Base-by-base conservation (phyloP, 2,329 filamentous ascomycete genomes). In the Fusarium denticulatum region DNA sequence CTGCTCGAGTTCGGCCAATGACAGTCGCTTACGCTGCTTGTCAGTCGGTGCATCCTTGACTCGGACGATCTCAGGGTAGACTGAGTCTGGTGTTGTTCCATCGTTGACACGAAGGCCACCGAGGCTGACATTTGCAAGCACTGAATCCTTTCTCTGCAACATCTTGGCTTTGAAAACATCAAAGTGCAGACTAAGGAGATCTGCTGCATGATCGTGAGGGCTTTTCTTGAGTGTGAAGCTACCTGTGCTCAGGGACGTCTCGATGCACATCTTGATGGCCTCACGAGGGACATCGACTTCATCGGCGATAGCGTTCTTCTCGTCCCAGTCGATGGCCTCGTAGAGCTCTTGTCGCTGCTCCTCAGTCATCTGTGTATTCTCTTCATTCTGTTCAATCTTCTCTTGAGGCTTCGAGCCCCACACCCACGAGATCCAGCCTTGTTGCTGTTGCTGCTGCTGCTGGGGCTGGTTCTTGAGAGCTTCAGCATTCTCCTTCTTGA, bases 301-400 rank as follows among this genome's bases (percentile, higher is more conserved):
- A 75, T 97, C 95, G 0, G 94, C 88, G 43, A 99, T 88, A 5
- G 93, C 94, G 68, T 95, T 92, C 85, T 98, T 98, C 82, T 99
- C 96, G 71, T 99, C 94, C 92, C 96, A 99, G 78, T 98, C 96
- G 77, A 99, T 99, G 56, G 94, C 97, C 76, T 97, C 93, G 81
- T 98, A 99, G 15, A 99, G 88, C 82, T 99, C 96, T 81, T 98
- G 95, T 46, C 96, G 92, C 81, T 99, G 95, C 82, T 98, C 92
- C 70, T 99, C 96, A 1, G 94, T 97, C 88, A 99, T 97, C 67
- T 94, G 90, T 0, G 92, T 94, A 71, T 95, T 93, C 75, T 97
- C 93, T 8, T 91, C 83, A 53, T 83, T 84, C 52, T 85, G 87
- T 49, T 93, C 87, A 45, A 93, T 88, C 57, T 82, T 83, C 14